Evolutionary conservation across 768 basidiomycete species (phyloP).

Genomic region (Suillus subalutaceus): DNA sequence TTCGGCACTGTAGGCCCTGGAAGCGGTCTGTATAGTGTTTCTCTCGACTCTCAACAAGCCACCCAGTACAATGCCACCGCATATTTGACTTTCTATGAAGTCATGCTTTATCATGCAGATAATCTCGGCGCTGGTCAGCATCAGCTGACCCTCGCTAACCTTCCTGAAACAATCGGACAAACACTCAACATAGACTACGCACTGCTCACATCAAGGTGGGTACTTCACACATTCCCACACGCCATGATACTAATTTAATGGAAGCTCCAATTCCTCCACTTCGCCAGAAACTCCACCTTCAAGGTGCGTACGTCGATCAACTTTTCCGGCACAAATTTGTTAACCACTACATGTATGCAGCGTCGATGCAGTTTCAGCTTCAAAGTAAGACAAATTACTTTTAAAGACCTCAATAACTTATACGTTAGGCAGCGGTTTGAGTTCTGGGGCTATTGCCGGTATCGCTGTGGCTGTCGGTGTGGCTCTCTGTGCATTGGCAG

Average conservation of each 20-base stretch:
- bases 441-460: constrained; percentile 27
- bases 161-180: constrained; percentile 22
- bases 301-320: neutral
- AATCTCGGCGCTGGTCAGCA: constrained; percentile 44
- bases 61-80: constrained; percentile 11
- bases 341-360: neutral
- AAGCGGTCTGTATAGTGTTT: constrained; percentile 37
- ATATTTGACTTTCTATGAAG: constrained; percentile 28
- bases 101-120: constrained; percentile 36
- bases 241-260: constrained; percentile 1
- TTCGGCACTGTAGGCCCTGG: constrained; percentile 45
- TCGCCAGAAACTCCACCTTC: constrained; percentile 13
- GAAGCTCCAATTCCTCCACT: neutral
- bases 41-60: constrained; percentile 34
- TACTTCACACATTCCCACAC: neutral
- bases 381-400: constrained; percentile 16
- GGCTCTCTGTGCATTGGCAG: constrained; percentile 18
- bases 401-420: constrained; percentile 5
- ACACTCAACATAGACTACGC: constrained; percentile 39
- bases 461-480: constrained; percentile 19
- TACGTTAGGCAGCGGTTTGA: constrained; percentile 15
- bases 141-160: constrained; percentile 38
- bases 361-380: constrained; percentile 6
- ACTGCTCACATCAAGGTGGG: constrained; percentile 24
- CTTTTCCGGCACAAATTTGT: no score